phyloP scores from a whole-genome alignment of 73 alveolate genomes.

The Blepharisma stoltei region DNA sequence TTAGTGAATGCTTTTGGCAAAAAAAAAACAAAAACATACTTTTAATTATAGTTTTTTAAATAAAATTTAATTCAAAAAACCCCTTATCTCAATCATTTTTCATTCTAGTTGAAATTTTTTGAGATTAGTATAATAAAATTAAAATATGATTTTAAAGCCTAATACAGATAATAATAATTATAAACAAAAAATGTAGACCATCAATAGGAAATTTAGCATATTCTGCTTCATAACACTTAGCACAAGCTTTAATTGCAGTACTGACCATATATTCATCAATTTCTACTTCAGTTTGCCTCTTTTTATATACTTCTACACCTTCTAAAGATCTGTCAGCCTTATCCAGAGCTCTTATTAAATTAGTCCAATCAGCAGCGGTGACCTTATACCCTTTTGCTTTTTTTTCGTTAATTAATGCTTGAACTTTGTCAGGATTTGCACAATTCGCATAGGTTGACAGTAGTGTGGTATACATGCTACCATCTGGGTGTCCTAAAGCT shows the following conservation, averaged over 20 bases:
- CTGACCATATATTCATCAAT: background rate
- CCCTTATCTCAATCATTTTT: too few species aligned
- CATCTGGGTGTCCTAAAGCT: background rate
- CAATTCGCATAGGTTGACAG: background rate
- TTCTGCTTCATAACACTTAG: background rate
- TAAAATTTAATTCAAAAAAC: too few species aligned
- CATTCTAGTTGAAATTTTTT: too few species aligned
- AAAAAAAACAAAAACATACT: too few species aligned
- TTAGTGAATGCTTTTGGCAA: too few species aligned
- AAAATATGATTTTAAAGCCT: too few species aligned
- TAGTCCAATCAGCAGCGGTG: background rate
- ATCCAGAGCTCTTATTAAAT: background rate
- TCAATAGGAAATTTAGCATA: too few species aligned
- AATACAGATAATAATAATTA: too few species aligned
- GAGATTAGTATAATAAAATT: too few species aligned
- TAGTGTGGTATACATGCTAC: background rate
- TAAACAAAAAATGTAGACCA: too few species aligned
- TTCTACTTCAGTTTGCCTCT: background rate
- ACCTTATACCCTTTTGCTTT: background rate
- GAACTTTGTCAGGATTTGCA: background rate
- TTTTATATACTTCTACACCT: conserved; percentile 15
- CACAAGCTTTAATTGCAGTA: background rate
- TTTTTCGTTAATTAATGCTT: background rate
- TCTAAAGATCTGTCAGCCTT: conserved; percentile 9
- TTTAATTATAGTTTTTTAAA: too few species aligned